A percentile compares a stretch with the other conserved stretches of the same genome.
Evolutionary conservation across 495 filamentous ascomycete genomes (phyloP).

Genomic region (Penicillium daleae): DNA sequence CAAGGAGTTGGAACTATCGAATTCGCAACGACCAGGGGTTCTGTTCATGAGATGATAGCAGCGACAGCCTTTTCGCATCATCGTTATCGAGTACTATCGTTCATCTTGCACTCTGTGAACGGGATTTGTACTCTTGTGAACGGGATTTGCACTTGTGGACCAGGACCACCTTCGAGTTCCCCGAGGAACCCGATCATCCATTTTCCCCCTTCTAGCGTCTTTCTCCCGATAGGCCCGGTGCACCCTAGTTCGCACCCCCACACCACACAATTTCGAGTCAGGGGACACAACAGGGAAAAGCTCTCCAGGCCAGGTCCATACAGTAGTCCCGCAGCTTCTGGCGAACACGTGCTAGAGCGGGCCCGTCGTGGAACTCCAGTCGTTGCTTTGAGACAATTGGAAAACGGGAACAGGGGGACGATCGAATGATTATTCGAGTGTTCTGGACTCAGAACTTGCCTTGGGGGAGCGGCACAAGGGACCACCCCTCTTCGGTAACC

Average conservation of each 20-base stretch:
- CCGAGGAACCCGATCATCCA: neutral
- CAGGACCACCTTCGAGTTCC: neutral
- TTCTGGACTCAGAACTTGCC: constrained; percentile 16
- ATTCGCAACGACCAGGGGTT: neutral
- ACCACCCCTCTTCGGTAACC: constrained; percentile 8
- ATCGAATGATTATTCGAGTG: constrained; percentile 2
- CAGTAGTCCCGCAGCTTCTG: constrained; percentile 26
- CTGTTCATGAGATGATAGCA: constrained; percentile 2
- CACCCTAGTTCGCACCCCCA: constrained; percentile 9
- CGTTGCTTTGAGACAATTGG: neutral
- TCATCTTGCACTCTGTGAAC: neutral
- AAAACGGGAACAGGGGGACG: constrained; percentile 6
- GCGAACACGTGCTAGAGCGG: constrained; percentile 30
- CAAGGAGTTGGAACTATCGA: constrained; percentile 7
- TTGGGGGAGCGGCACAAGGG: constrained; percentile 5
- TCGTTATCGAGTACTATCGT: neutral
- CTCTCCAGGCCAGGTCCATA: neutral
- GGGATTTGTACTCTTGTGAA: neutral
- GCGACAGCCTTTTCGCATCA: neutral
- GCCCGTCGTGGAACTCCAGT: neutral
- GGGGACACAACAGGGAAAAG: constrained; percentile 8
- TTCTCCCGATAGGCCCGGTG: constrained; percentile 10
- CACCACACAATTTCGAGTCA: constrained; percentile 4
- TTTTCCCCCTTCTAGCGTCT: neutral
- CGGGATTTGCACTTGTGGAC: constrained; percentile 1